These are phyloP conservation scores for Coniferiporia sulphurascens DNA, from an alignment of 1,284 basidiomycete species.

Conservation along the genomic window DNA sequence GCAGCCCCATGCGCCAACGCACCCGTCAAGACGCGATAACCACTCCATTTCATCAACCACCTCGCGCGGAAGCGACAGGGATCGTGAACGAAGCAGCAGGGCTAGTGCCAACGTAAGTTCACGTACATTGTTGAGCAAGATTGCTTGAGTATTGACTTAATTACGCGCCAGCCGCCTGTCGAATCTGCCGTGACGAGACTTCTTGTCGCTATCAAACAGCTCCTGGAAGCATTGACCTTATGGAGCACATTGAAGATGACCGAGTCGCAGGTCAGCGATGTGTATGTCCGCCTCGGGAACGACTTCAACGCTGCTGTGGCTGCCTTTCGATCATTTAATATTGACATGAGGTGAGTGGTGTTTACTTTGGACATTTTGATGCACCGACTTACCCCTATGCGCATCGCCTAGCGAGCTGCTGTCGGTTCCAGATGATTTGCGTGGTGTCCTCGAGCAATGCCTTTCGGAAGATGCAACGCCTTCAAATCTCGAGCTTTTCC, in stretches of 20 bases:
- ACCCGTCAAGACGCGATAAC: slow-evolving; percentile 42
- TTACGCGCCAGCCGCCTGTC: slow-evolving; percentile 54
- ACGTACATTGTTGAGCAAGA: not conserved
- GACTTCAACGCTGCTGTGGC: slow-evolving; percentile 94
- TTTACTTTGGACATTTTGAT: slow-evolving; percentile 5
- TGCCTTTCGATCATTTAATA: slow-evolving; percentile 82
- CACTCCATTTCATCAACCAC: slow-evolving; percentile 38
- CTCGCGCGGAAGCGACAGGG: slow-evolving; percentile 29
- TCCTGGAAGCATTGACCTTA: slow-evolving; percentile 86
- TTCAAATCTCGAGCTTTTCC: slow-evolving; percentile 83
- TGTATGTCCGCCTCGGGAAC: slow-evolving; percentile 94
- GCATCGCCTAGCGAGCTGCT: slow-evolving; percentile 69
- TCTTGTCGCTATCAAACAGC: slow-evolving; percentile 91
- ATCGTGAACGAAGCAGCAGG: slow-evolving; percentile 24
- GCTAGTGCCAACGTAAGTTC: slow-evolving; percentile 20
- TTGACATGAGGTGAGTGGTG: slow-evolving; percentile 82
- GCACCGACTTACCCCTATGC: slow-evolving; percentile 9
- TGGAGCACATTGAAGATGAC: slow-evolving; percentile 79
- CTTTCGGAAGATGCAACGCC: slow-evolving; percentile 86
- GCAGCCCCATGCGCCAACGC: slow-evolving; percentile 15
- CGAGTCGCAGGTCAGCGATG: slow-evolving; percentile 89
- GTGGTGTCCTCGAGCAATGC: slow-evolving; percentile 84
- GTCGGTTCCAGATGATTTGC: slow-evolving; percentile 85
- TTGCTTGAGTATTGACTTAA: not conserved
- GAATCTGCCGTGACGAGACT: slow-evolving; percentile 93